A percentile compares a stretch with the other conserved stretches of the same genome.
These are phyloP conservation scores for Sonneratia caseolaris DNA, from an alignment of 345 rosid genomes.

Conservation along the genomic window DNA sequence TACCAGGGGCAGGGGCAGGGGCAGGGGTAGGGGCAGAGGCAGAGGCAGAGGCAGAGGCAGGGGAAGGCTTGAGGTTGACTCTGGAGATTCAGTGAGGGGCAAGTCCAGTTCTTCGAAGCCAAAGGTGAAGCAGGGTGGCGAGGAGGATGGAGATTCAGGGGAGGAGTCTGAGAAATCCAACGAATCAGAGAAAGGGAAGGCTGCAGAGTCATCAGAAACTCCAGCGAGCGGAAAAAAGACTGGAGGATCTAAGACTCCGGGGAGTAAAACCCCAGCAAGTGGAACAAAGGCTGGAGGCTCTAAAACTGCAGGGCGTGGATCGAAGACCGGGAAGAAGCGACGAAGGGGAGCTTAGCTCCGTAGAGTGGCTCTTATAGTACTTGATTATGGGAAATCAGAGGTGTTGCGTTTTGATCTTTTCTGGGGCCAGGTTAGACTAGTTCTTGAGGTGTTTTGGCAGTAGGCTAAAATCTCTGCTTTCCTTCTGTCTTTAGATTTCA, in stretches of 20 bases:
- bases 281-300: background rate
- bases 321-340: constrained; percentile 1
- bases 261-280: background rate
- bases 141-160: background rate
- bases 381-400: background rate
- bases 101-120: background rate
- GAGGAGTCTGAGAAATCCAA: constrained; percentile 3
- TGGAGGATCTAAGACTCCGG: background rate
- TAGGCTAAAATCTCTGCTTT: background rate
- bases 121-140: background rate
- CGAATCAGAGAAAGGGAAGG: constrained; percentile 2
- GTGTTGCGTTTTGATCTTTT: background rate
- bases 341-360: background rate
- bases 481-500: background rate
- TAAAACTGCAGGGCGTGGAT: background rate
- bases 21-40: background rate
- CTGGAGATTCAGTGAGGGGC: background rate
- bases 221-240: background rate
- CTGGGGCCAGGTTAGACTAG: background rate
- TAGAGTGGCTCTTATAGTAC: background rate
- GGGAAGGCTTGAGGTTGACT: background rate
- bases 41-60: background rate
- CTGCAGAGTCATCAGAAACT: background rate
- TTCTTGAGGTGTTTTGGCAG: background rate
- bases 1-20: background rate